Conservation (phyloP, 306 rosid genomes). For the Castanea crenata region DNA sequence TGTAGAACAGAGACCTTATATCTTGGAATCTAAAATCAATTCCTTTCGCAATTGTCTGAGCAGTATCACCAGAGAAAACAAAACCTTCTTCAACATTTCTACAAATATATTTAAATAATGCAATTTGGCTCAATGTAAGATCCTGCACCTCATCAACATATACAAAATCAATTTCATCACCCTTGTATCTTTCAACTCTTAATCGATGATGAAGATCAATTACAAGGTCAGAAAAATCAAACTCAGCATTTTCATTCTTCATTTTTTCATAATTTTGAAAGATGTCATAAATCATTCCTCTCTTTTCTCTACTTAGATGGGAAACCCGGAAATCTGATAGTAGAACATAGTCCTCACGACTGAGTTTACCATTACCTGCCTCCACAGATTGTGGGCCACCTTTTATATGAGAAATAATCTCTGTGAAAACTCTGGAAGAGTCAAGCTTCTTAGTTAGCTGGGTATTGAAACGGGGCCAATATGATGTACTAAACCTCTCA, state of each 20-base stretch:
- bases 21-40: conserved; percentile 79
- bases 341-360: conserved; percentile 43
- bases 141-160: conserved; percentile 90
- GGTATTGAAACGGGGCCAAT: conserved; percentile 70
- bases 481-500: conserved; percentile 54
- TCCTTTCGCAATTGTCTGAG: conserved; percentile 84
- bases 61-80: conserved; percentile 82
- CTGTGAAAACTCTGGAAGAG: conserved; percentile 58
- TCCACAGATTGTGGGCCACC: conserved; percentile 49
- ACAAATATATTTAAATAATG: conserved; percentile 66
- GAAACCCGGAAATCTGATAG: conserved; percentile 46
- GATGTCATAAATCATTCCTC: conserved; percentile 54
- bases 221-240: conserved; percentile 75
- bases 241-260: conserved; percentile 64
- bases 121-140: conserved; percentile 74
- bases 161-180: conserved; percentile 56
- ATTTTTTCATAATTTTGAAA: conserved; percentile 58
- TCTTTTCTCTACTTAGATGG: conserved; percentile 36
- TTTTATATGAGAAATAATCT: conserved; percentile 74
- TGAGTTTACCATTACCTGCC: conserved; percentile 40
- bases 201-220: conserved; percentile 58
- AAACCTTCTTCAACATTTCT: conserved; percentile 78
- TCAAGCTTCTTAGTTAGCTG: conserved; percentile 56
- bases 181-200: conserved; percentile 35
- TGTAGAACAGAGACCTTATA: conserved; percentile 56